phyloP scores from a whole-genome alignment of 352 stramenopile genomes.

The Globisporangium cylindrosporum region DNA sequence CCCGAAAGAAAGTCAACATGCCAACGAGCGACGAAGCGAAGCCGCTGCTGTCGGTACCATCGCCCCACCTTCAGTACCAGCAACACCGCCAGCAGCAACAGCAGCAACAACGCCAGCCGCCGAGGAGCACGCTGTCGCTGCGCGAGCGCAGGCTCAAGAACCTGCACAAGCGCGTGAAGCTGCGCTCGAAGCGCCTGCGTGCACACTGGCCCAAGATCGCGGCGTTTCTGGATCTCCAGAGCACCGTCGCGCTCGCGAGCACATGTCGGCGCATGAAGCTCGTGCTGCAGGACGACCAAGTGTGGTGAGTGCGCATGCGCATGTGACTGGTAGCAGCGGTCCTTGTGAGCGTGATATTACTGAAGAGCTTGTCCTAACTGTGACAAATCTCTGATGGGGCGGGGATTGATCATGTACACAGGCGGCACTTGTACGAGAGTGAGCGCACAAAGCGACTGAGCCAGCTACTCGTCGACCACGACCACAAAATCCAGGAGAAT shows the following conservation, averaged over 20 bases:
- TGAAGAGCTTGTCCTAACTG: neutral
- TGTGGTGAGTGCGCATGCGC: slow-evolving; percentile 30
- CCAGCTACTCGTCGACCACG: slow-evolving; percentile 23
- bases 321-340: neutral
- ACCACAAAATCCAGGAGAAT: neutral
- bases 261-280: slow-evolving; percentile 38
- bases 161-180: slow-evolving; percentile 46
- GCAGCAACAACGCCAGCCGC: neutral
- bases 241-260: slow-evolving; percentile 33
- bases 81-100: neutral
- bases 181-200: slow-evolving; percentile 56
- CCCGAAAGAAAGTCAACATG: slow-evolving; percentile 8
- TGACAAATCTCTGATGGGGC: neutral
- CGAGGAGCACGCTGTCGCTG: slow-evolving; percentile 19
- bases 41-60: neutral
- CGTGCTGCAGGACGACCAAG: slow-evolving; percentile 35
- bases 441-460: slow-evolving; percentile 30
- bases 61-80: neutral
- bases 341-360: too few relatives aligned
- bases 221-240: slow-evolving; percentile 31
- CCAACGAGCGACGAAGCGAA: neutral
- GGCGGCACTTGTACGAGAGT: slow-evolving; percentile 31
- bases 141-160: slow-evolving; percentile 42
- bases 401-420: slow-evolving; percentile 5
- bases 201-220: slow-evolving; percentile 39